Conservation (phyloP, 495 filamentous ascomycete genomes). For the Tuber borchii region DNA sequence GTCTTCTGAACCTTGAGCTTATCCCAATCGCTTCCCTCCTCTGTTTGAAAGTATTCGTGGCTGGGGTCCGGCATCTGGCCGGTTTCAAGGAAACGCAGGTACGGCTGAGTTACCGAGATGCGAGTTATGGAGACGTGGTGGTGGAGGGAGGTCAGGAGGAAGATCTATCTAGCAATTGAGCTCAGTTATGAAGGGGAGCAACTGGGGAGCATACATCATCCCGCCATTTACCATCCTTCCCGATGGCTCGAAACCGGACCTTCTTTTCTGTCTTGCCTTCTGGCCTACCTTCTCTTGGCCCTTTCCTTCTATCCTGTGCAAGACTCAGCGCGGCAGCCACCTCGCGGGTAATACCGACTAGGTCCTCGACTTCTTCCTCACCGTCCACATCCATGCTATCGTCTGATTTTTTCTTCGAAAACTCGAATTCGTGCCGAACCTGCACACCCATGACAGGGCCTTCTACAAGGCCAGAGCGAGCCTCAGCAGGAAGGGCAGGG, state of each 20-base stretch:
- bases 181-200: not conserved
- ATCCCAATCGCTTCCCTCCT: slow-evolving; percentile 29
- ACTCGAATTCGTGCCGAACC: slow-evolving; percentile 39
- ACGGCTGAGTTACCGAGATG: slow-evolving; percentile 32
- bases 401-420: slow-evolving; percentile 23
- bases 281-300: slow-evolving; percentile 21
- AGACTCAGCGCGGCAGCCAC: slow-evolving; percentile 33
- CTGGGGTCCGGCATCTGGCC: slow-evolving; percentile 33
- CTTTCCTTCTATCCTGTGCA: slow-evolving; percentile 40
- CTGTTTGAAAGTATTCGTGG: slow-evolving; percentile 35
- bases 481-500: slow-evolving; percentile 35
- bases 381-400: slow-evolving; percentile 33
- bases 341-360: slow-evolving; percentile 38
- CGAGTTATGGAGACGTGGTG: slow-evolving; percentile 38
- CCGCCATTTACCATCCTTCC: slow-evolving; percentile 31
- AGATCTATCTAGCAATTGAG: slow-evolving; percentile 26
- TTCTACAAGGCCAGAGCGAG: slow-evolving; percentile 37
- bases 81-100: slow-evolving; percentile 39
- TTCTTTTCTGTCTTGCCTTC: slow-evolving; percentile 38
- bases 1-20: slow-evolving; percentile 37
- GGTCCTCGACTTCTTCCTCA: slow-evolving; percentile 23
- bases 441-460: slow-evolving; percentile 40
- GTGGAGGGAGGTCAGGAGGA: slow-evolving; percentile 38
- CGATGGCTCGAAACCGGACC: slow-evolving; percentile 32
- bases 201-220: slow-evolving; percentile 34